These are phyloP conservation scores for Lentinula raphanica DNA, from an alignment of 768 basidiomycete genomes.

Conservation along the genomic window DNA sequence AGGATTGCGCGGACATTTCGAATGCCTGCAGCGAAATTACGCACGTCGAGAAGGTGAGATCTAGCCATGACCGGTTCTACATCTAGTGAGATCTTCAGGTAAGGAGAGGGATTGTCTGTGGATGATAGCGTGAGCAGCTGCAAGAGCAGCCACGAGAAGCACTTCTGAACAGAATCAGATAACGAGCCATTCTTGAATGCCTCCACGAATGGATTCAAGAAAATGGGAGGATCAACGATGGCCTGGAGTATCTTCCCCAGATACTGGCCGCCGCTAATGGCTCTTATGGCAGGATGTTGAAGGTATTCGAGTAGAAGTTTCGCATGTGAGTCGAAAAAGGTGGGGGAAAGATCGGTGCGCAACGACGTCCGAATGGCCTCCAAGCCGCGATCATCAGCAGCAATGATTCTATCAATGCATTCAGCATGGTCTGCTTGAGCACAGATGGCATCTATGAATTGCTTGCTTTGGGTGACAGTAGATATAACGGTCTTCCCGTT, in stretches of 20 bases:
- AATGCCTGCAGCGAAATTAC: conserved; percentile 12
- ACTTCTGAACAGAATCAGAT: conserved; percentile 26
- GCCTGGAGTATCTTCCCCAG: conserved; percentile 32
- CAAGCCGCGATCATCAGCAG: conserved; percentile 28
- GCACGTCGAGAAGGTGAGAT: conserved; percentile 17
- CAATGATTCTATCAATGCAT: conserved; percentile 34
- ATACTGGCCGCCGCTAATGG: conserved; percentile 36
- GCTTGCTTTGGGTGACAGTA: not conserved
- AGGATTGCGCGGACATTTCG: conserved; percentile 29
- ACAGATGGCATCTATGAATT: conserved; percentile 46
- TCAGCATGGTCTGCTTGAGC: conserved; percentile 29
- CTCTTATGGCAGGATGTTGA: conserved; percentile 28
- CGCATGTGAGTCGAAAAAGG: conserved; percentile 40
- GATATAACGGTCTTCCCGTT: not conserved
- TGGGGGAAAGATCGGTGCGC: conserved; percentile 28
- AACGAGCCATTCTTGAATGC: conserved; percentile 31
- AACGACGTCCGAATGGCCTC: conserved; percentile 35
- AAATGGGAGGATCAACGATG: conserved; percentile 47
- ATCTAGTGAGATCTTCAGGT: conserved; percentile 34
- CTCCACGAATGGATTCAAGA: conserved; percentile 36
- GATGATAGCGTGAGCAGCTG: conserved; percentile 42
- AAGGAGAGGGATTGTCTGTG: conserved; percentile 24
- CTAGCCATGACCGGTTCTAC: conserved; percentile 23
- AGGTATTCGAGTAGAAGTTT: conserved; percentile 33
- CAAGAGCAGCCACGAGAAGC: conserved; percentile 46